These are phyloP conservation scores for Jaltomata sinuosa DNA, from an alignment of 257 asterid species.

Conservation along the genomic window DNA sequence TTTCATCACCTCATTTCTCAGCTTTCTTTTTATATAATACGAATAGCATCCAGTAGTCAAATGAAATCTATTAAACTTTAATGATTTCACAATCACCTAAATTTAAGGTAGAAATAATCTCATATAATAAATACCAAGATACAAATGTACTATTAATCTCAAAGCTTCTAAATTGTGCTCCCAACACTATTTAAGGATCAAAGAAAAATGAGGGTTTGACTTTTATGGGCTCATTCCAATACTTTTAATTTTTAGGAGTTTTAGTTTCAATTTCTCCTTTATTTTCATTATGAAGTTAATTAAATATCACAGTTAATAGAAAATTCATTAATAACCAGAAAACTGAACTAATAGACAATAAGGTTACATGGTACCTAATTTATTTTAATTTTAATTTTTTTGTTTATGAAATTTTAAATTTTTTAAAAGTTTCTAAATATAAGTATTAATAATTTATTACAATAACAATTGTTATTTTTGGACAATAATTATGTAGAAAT, in stretches of 20 bases:
- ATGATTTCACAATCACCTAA: no score
- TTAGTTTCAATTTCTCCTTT: neutral
- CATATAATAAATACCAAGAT: no score
- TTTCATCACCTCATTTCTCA: neutral
- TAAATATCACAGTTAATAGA: neutral
- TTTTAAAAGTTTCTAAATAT: neutral
- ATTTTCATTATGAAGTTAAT: neutral
- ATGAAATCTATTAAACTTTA: neutral
- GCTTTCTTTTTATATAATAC: neutral
- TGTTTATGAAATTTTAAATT: neutral
- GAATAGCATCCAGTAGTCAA: neutral
- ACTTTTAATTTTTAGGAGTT: neutral
- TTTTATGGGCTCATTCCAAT: neutral
- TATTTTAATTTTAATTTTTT: neutral
- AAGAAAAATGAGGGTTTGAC: neutral
- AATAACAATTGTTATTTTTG: no score
- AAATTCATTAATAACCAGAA: neutral
- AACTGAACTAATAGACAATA: neutral
- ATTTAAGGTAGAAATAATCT: neutral
- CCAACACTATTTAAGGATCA: neutral
- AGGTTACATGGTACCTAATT: neutral
- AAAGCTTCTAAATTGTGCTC: neutral
- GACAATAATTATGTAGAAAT: no score
- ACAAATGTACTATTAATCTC: neutral
- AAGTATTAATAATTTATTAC: no score